Evolutionary conservation across 2,329 filamentous ascomycete genomes (phyloP).

Genomic region (Helotiales sp.): DNA sequence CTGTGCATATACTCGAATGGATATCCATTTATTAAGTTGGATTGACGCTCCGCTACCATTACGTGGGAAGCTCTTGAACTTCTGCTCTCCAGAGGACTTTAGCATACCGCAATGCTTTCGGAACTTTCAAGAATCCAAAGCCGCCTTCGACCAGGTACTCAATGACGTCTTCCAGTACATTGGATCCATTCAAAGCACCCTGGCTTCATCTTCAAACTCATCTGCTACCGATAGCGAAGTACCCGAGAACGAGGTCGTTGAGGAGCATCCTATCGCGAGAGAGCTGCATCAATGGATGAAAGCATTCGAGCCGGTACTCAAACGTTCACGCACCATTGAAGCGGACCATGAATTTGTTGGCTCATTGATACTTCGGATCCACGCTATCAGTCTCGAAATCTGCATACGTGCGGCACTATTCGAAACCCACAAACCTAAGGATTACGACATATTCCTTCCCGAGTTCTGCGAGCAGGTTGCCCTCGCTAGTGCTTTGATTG

Average conservation of each 20-base stretch:
- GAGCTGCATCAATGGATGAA: slow-evolving; percentile 23
- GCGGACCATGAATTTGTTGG: slow-evolving; percentile 14
- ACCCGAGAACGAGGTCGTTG: neutral
- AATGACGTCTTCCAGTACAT: slow-evolving; percentile 13
- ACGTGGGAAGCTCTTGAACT: neutral
- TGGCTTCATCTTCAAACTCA: neutral
- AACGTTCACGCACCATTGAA: slow-evolving; percentile 9
- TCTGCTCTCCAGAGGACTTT: neutral
- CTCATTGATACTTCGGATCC: slow-evolving; percentile 20
- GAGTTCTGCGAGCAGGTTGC: slow-evolving; percentile 8
- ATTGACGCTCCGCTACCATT: slow-evolving; percentile 5
- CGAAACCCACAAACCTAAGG: neutral
- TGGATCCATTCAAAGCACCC: neutral
- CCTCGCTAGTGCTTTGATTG: neutral
- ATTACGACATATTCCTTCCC: slow-evolving; percentile 11
- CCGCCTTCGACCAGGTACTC: slow-evolving; percentile 7
- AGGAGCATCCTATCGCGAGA: neutral
- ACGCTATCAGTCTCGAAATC: slow-evolving; percentile 17
- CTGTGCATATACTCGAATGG: slow-evolving; percentile 22
- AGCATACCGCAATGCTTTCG: slow-evolving; percentile 4
- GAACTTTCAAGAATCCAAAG: slow-evolving; percentile 5
- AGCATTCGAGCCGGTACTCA: slow-evolving; percentile 21
- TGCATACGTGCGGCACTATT: slow-evolving; percentile 4
- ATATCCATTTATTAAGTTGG: slow-evolving; percentile 19
- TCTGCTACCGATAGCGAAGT: neutral